These are phyloP conservation scores for Gracilaria gracilis DNA, from an alignment of 23 red algal genomes.

Conservation along the genomic window DNA sequence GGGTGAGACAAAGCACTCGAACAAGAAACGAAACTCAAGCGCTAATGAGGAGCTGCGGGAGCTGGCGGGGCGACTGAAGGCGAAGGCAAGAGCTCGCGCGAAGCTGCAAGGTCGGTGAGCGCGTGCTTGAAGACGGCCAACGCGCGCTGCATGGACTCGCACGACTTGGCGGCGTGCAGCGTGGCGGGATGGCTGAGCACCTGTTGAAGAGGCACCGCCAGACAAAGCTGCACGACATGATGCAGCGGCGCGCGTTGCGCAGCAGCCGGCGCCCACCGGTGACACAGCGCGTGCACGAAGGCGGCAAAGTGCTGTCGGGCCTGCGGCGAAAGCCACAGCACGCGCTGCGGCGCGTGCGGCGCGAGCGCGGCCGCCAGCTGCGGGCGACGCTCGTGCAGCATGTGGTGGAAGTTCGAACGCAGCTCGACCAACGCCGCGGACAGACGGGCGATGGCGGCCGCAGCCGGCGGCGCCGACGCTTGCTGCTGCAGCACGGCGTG, in stretches of 20 bases:
- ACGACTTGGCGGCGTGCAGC: not conserved
- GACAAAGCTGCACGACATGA: conserved; percentile 11
- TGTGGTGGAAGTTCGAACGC: not conserved
- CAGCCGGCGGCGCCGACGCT: not conserved
- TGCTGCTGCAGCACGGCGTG: not conserved
- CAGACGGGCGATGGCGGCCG: not conserved
- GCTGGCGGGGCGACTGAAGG: conserved; percentile 20
- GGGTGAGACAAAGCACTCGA: not conserved
- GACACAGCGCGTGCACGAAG: conserved; percentile 17
- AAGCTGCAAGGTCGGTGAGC: conserved; percentile 1
- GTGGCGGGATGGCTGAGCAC: not conserved
- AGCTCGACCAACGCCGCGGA: not conserved
- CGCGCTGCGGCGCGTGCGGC: not conserved
- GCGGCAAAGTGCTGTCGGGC: not conserved
- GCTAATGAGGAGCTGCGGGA: conserved; percentile 30
- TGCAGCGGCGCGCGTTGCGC: not conserved
- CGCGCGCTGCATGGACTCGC: not conserved
- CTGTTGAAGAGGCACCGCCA: not conserved
- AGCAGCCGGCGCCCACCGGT: not conserved
- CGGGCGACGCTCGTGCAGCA: not conserved
- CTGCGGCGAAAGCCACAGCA: not conserved
- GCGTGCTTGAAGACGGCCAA: conserved; percentile 12
- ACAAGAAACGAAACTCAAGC: not conserved
- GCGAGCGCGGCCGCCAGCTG: not conserved
- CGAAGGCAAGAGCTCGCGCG: conserved; percentile 2